Percentiles rank a stretch among this genome's conserved stretches.
These are phyloP conservation scores for Delitschia confertaspora DNA, from an alignment of 495 filamentous ascomycete genomes.

Conservation along the genomic window DNA sequence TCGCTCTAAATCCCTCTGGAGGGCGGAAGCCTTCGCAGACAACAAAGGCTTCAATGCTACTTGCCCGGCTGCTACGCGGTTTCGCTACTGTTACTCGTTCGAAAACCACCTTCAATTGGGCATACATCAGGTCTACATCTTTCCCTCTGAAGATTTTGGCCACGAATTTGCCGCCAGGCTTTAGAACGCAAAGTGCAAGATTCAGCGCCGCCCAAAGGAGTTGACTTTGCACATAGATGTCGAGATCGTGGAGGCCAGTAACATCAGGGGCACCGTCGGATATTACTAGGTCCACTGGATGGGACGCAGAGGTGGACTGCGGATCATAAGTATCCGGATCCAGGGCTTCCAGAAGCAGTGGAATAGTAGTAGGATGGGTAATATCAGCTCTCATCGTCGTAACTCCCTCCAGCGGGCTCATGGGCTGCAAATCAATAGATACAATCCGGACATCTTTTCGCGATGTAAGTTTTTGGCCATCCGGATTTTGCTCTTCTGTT, in stretches of 20 bases:
- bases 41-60: conserved; percentile 91
- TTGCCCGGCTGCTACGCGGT: conserved; percentile 82
- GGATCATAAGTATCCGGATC: conserved; percentile 62
- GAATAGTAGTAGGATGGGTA: conserved; percentile 90
- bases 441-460: conserved; percentile 80
- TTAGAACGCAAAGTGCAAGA: conserved; percentile 80
- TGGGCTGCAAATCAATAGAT: conserved; percentile 89
- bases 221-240: conserved; percentile 96
- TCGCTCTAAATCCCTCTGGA: conserved; percentile 49
- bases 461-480: conserved; percentile 26
- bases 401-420: conserved; percentile 86
- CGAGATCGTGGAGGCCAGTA: conserved; percentile 90
- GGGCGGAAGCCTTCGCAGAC: conserved; percentile 81
- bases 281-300: conserved; percentile 83
- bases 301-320: conserved; percentile 42
- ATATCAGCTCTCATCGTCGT: conserved; percentile 88
- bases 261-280: conserved; percentile 95
- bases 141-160: conserved; percentile 95
- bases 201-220: conserved; percentile 89
- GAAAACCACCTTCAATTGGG: conserved; percentile 86
- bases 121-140: conserved; percentile 85
- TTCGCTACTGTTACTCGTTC: conserved; percentile 82
- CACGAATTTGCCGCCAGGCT: conserved; percentile 89
- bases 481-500: conserved; percentile 34
- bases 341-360: conserved; percentile 73